Conservation (phyloP, 2,329 filamentous ascomycete species). For the Aspergillus eucalypticola region DNA sequence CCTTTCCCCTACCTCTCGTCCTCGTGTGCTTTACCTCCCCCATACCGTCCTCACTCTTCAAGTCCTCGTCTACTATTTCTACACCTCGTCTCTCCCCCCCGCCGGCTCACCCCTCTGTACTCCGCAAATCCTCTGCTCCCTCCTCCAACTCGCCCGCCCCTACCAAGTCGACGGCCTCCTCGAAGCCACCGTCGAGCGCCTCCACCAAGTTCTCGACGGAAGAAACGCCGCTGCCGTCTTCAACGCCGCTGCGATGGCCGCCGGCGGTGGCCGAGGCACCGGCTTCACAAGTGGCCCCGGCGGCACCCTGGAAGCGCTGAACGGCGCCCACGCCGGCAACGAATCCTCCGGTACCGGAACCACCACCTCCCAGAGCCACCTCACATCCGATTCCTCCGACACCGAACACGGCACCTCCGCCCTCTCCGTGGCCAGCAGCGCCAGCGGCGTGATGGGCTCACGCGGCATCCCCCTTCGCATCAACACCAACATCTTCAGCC, state of each 20-base stretch:
- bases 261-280: constrained; percentile 84
- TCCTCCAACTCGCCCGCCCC: constrained; percentile 87
- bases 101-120: constrained; percentile 78
- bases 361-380: constrained; percentile 28
- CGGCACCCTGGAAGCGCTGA: constrained; percentile 46
- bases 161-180: constrained; percentile 91
- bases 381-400: constrained; percentile 43
- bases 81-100: constrained; percentile 83
- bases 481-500: constrained; percentile 39
- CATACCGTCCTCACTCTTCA: constrained; percentile 89
- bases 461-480: constrained; percentile 42
- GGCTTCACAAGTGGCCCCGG: constrained; percentile 62
- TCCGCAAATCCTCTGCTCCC: constrained; percentile 91
- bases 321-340: constrained; percentile 30
- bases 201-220: constrained; percentile 86
- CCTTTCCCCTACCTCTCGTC: constrained; percentile 63
- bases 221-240: constrained; percentile 95
- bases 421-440: constrained; percentile 31
- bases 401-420: constrained; percentile 37
- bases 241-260: constrained; percentile 97
- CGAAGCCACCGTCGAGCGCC: constrained; percentile 86
- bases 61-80: constrained; percentile 87
- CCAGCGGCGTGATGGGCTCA: constrained; percentile 27
- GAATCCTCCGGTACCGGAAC: constrained; percentile 15
- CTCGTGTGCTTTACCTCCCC: constrained; percentile 85